Conservation (phyloP, 2,329 filamentous ascomycete species). For the Chrysoporthe puriensis region DNA sequence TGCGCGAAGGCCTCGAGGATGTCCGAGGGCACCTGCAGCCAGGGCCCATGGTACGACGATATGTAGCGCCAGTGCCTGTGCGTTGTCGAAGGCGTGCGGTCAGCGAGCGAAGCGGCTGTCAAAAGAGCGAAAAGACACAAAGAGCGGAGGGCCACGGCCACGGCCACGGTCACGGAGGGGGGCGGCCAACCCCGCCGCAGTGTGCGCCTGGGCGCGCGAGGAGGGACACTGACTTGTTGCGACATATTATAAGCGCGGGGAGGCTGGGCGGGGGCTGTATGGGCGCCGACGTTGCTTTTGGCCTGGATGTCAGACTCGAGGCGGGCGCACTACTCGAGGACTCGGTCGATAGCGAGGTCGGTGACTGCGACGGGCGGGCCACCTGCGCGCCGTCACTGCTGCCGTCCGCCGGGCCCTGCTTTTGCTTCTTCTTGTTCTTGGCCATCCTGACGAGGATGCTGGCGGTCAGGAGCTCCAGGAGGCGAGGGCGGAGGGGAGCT, state of each 20-base stretch:
- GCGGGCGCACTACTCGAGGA: background rate
- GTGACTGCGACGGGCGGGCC: background rate
- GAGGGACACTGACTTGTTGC: constrained; percentile 64
- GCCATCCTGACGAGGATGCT: constrained; percentile 42
- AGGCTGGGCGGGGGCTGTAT: constrained; percentile 39
- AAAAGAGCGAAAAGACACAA: background rate
- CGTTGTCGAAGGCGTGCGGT: background rate
- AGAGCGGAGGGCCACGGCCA: too few species aligned
- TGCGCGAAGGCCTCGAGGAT: constrained; percentile 79
- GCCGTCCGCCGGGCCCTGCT: constrained; percentile 31
- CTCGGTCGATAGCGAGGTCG: background rate
- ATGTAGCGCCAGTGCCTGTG: constrained; percentile 82
- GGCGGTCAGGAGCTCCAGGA: background rate
- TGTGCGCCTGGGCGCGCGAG: background rate
- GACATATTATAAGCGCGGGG: constrained; percentile 63
- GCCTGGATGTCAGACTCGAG: constrained; percentile 20
- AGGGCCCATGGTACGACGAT: constrained; percentile 80
- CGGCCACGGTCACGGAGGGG: too few species aligned
- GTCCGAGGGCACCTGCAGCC: constrained; percentile 79
- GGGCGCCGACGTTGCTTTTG: constrained; percentile 31
- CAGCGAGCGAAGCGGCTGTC: constrained; percentile 17
- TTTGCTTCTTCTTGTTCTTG: constrained; percentile 52
- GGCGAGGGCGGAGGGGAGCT: background rate
- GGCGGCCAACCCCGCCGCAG: background rate
- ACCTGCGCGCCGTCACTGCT: constrained; percentile 34